phyloP scores from a whole-genome alignment of 192 early-diverging fungal species.

The Gamsiella multidivaricata region DNA sequence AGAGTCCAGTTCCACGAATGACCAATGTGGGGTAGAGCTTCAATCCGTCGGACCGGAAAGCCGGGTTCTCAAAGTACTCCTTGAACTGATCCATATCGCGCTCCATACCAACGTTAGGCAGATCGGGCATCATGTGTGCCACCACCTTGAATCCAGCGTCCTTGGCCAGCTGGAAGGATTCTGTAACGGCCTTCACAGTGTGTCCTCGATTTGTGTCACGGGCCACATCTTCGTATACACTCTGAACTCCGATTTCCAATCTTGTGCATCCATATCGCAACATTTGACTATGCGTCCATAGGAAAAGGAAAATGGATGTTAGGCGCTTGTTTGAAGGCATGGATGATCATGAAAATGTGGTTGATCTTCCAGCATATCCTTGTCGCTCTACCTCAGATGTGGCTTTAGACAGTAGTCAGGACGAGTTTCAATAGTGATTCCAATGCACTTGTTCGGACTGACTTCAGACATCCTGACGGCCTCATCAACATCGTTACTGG shows the following conservation, averaged over 20 bases:
- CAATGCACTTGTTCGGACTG: slow-evolving; percentile 96
- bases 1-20: slow-evolving; percentile 96
- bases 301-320: slow-evolving; percentile 6
- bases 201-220: slow-evolving; percentile 98
- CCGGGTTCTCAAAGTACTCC: slow-evolving; percentile 98
- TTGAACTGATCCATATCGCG: slow-evolving; percentile 99
- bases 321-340: too few species aligned
- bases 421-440: slow-evolving; percentile 99
- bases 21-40: slow-evolving; percentile 99
- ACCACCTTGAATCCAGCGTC: slow-evolving; percentile 99
- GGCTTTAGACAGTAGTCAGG: slow-evolving; percentile 99
- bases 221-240: slow-evolving; percentile 99
- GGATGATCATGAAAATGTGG: not conserved
- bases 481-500: slow-evolving; percentile 92
- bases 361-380: too few species aligned
- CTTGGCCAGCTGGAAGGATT: slow-evolving; percentile 97
- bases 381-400: slow-evolving; percentile 70
- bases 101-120: slow-evolving; percentile 99
- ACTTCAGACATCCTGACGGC: slow-evolving; percentile 98
- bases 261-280: slow-evolving; percentile 98
- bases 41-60: slow-evolving; percentile 97
- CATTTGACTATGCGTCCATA: slow-evolving; percentile 81
- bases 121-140: slow-evolving; percentile 99
- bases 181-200: slow-evolving; percentile 97
- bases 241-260: slow-evolving; percentile 98